Evolutionary conservation across 2,329 filamentous ascomycete species (phyloP).

Genomic region (Trichoderma atroviride): DNA sequence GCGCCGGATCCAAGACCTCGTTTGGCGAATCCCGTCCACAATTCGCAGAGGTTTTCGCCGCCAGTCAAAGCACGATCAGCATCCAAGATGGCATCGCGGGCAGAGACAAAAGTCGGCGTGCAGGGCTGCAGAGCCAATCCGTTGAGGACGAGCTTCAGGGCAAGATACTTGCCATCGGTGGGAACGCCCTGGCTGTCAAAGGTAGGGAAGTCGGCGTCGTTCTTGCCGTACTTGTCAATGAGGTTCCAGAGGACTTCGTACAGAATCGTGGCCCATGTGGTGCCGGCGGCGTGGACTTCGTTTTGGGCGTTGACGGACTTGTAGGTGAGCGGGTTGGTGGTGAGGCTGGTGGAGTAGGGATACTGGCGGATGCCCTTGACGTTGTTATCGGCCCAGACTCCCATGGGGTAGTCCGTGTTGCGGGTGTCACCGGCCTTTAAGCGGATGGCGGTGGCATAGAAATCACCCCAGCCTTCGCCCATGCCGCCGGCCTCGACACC

Average conservation of each 20-base stretch:
- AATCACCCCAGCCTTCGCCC: constrained; percentile 62
- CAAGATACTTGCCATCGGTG: constrained; percentile 54
- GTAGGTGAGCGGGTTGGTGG: constrained; percentile 56
- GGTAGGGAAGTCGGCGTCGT: constrained; percentile 44
- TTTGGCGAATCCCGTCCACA: constrained; percentile 61
- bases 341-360: constrained; percentile 54
- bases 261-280: constrained; percentile 55
- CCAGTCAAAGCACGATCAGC: constrained; percentile 56
- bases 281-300: constrained; percentile 53
- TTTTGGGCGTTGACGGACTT: constrained; percentile 42
- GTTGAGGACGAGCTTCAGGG: constrained; percentile 56
- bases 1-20: constrained; percentile 53
- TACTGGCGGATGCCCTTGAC: constrained; percentile 51
- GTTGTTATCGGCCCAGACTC: constrained; percentile 52
- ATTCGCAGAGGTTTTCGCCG: constrained; percentile 52
- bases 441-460: constrained; percentile 55
- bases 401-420: constrained; percentile 51
- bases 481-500: constrained; percentile 56
- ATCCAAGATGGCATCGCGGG: constrained; percentile 58
- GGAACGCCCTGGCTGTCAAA: constrained; percentile 50
- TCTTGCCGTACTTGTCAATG: constrained; percentile 59
- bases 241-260: constrained; percentile 63
- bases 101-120: constrained; percentile 56
- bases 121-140: constrained; percentile 60
- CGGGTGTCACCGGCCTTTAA: constrained; percentile 51